These are phyloP conservation scores for Eimeria falciformis DNA, from an alignment of 169 alveolate species.

Conservation along the genomic window DNA sequence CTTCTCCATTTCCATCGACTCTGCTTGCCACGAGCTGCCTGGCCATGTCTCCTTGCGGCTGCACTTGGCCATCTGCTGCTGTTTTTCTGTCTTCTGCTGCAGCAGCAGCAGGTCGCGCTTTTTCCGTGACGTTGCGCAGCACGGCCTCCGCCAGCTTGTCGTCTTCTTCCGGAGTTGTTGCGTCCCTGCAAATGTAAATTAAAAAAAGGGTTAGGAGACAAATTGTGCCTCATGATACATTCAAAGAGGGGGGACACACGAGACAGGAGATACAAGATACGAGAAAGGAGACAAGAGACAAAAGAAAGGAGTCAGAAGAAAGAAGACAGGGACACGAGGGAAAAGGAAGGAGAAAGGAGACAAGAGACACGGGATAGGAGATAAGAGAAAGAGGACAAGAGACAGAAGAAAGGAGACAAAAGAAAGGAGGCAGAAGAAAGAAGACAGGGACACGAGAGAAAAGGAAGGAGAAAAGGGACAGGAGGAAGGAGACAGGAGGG, in stretches of 20 bases:
- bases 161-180: conserved; percentile 48
- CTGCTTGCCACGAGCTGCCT: not conserved
- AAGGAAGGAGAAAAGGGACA: not conserved
- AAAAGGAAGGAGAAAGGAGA: not conserved
- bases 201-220: no score
- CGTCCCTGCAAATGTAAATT: conserved; percentile 43
- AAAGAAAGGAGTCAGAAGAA: no score
- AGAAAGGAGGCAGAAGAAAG: no score
- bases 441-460: not conserved
- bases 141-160: conserved; percentile 71
- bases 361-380: no score
- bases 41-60: conserved; percentile 68
- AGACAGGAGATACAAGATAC: no score
- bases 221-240: no score
- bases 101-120: conserved; percentile 63
- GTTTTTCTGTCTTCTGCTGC: not conserved
- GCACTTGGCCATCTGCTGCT: conserved; percentile 32
- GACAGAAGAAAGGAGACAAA: no score
- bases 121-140: conserved; percentile 71
- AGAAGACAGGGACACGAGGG: not conserved
- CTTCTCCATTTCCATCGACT: not conserved
- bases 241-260: no score
- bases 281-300: no score
- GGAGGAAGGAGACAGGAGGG: conserved; percentile 30
- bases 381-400: conserved; percentile 9